Conservation (phyloP, 331 rosid genomes). For the Acacia pycnantha region DNA sequence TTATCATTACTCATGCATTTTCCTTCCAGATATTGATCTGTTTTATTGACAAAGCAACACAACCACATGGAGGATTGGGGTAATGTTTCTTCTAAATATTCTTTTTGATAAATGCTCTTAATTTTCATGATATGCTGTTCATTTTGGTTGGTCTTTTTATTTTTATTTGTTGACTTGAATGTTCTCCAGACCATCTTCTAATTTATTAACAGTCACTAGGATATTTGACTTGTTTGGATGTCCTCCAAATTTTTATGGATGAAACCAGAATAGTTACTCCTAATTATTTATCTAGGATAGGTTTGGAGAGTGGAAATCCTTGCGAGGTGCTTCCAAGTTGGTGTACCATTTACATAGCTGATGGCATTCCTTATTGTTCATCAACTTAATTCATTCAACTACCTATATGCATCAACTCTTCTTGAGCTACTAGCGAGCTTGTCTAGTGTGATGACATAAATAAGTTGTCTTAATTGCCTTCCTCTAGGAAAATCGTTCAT, state of each 20-base stretch:
- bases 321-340: neutral
- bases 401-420: too few relatives aligned
- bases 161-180: neutral
- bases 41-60: constrained; percentile 3
- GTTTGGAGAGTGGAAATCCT: neutral
- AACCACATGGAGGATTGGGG: constrained; percentile 60
- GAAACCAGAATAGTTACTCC: neutral
- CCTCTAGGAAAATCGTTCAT: neutral
- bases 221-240: neutral
- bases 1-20: constrained; percentile 1
- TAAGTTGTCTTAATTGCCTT: neutral
- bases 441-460: too few relatives aligned
- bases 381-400: too few relatives aligned
- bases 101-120: neutral
- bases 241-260: neutral
- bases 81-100: constrained; percentile 16
- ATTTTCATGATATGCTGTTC: neutral
- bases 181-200: neutral
- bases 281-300: neutral
- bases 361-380: too few relatives aligned
- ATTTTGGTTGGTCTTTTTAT: neutral
- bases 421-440: too few relatives aligned
- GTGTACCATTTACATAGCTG: too few relatives aligned
- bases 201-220: neutral
- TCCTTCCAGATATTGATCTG: neutral